Conservation (phyloP, 371 early-diverging fungal genomes). For the Syncephalastrum sp. region DNA sequence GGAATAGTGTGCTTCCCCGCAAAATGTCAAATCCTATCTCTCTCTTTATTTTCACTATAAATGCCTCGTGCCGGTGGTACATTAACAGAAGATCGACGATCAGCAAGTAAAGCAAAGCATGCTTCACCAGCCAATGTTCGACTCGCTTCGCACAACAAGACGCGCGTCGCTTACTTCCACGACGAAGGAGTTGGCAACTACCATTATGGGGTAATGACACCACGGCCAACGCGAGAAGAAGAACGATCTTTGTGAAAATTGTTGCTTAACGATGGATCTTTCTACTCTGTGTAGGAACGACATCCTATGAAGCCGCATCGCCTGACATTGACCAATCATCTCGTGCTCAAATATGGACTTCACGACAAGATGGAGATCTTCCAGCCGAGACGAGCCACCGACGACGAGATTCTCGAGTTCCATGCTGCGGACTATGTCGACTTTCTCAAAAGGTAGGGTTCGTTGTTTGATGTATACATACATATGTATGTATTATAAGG, state of each 20-base stretch:
- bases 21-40: no score
- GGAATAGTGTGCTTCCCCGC: no score
- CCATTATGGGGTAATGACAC: slow-evolving; percentile 77
- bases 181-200: slow-evolving; percentile 86
- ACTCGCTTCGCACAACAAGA: slow-evolving; percentile 51
- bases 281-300: slow-evolving; percentile 46
- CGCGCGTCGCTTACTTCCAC: slow-evolving; percentile 84
- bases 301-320: slow-evolving; percentile 99
- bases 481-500: slow-evolving; percentile 28
- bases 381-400: slow-evolving; percentile 92
- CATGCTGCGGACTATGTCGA: slow-evolving; percentile 98
- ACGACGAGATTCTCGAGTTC: slow-evolving; percentile 94
- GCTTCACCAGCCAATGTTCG: slow-evolving; percentile 31
- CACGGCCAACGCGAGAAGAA: neutral
- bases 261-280: slow-evolving; percentile 3
- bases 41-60: slow-evolving; percentile 1
- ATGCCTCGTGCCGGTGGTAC: slow-evolving; percentile 45
- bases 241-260: no score
- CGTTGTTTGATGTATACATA: neutral
- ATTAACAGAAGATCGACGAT: slow-evolving; percentile 38
- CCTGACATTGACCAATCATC: slow-evolving; percentile 86
- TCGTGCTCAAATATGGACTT: slow-evolving; percentile 86
- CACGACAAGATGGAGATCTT: slow-evolving; percentile 87
- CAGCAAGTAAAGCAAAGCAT: slow-evolving; percentile 37
- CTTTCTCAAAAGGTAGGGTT: slow-evolving; percentile 82